Evolutionary conservation across 202 grass and related monocot species (phyloP).

Genomic region (Bolboschoenoplectus hybrid): DNA sequence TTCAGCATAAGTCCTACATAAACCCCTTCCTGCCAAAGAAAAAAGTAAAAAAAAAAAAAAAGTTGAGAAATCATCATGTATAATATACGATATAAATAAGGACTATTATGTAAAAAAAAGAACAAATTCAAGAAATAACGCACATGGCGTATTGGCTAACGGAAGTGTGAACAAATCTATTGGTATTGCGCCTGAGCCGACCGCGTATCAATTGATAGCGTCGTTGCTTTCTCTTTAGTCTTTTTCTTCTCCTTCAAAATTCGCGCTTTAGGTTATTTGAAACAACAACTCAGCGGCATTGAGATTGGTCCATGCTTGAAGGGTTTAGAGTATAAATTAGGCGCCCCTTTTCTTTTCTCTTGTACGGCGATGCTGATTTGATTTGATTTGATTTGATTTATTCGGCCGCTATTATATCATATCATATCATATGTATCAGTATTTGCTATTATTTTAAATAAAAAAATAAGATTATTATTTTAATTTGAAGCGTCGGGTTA

Average conservation of each 20-base stretch:
- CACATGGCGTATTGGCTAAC: neutral
- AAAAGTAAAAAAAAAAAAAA: neutral
- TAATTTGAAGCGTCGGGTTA: too few relatives aligned
- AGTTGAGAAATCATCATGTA: neutral
- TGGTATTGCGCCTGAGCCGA: constrained; percentile 26
- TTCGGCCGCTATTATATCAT: neutral
- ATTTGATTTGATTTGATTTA: neutral
- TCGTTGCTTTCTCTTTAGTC: constrained; percentile 2
- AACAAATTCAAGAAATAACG: neutral
- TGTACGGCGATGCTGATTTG: neutral
- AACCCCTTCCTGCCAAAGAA: too few relatives aligned
- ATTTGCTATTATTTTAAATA: too few relatives aligned
- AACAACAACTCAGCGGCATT: constrained; percentile 6
- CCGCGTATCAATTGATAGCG: constrained; percentile 31
- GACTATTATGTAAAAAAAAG: neutral
- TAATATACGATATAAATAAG: neutral
- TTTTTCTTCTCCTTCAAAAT: neutral
- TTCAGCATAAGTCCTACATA: too few relatives aligned
- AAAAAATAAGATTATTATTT: too few relatives aligned
- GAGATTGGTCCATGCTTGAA: neutral
- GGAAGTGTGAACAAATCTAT: constrained; percentile 10
- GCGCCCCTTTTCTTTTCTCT: neutral
- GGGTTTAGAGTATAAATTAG: neutral
- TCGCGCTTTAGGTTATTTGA: neutral
- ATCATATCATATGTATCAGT: too few relatives aligned